These are phyloP conservation scores for Candida mesenterica DNA, from an alignment of 1,139 yeast genomes.

Conservation along the genomic window DNA sequence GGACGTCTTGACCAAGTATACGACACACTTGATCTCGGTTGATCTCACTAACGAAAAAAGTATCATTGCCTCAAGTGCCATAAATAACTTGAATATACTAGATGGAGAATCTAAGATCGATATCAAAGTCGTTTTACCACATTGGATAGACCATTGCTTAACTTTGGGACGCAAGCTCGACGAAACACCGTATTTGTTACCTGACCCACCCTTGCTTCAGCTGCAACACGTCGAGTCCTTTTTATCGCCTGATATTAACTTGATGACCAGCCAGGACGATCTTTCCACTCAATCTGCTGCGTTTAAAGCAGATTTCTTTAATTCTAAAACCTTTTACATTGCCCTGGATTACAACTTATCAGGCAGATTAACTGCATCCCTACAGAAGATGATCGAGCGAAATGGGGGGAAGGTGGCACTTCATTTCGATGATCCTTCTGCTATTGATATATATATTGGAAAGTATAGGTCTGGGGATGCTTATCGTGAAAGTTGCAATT, in stretches of 20 bases:
- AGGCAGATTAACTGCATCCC: conserved; percentile 26
- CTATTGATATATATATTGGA: conserved; percentile 65
- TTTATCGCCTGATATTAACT: conserved; percentile 15
- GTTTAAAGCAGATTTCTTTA: conserved; percentile 17
- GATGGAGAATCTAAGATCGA: conserved; percentile 29
- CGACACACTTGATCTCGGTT: conserved; percentile 74
- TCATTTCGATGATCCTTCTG: conserved; percentile 18
- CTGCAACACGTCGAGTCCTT: conserved; percentile 5
- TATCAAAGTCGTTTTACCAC: conserved; percentile 68
- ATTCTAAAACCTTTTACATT: conserved; percentile 28
- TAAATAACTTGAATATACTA: conserved; percentile 27
- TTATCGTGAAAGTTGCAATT: conserved; percentile 26
- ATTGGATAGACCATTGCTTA: conserved; percentile 75
- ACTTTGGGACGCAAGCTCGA: conserved; percentile 49
- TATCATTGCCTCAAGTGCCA: conserved; percentile 39
- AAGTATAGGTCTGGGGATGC: conserved; percentile 58
- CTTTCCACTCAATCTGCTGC: conserved; percentile 12
- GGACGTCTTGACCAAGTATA: conserved; percentile 61
- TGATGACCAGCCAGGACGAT: conserved; percentile 12
- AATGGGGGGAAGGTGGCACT: conserved; percentile 32
- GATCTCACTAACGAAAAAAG: conserved; percentile 53
- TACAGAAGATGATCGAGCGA: conserved; percentile 26
- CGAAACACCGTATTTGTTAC: conserved; percentile 52
- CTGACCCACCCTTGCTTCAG: conserved; percentile 23
- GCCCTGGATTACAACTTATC: conserved; percentile 35